These are phyloP conservation scores for Neolentinus lepideus DNA, from an alignment of 1,284 basidiomycete species.

Conservation along the genomic window DNA sequence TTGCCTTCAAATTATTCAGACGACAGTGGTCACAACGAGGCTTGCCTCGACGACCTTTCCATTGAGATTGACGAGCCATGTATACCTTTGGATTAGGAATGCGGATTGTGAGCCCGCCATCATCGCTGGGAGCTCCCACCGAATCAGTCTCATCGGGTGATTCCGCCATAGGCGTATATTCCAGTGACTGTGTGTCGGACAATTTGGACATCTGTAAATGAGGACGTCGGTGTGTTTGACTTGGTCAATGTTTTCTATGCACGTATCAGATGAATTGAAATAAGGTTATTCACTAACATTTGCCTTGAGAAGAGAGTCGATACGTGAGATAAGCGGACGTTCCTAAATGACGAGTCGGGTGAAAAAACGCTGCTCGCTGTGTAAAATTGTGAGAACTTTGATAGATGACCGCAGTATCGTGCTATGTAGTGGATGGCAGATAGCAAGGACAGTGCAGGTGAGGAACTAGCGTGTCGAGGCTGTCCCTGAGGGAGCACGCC, in stretches of 20 bases:
- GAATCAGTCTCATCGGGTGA: conserved; percentile 38
- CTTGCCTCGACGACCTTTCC: conserved; percentile 66
- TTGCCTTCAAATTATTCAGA: conserved; percentile 60
- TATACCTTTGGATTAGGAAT: conserved; percentile 37
- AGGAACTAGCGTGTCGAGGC: background rate
- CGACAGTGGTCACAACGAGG: conserved; percentile 68
- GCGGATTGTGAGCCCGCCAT: conserved; percentile 54
- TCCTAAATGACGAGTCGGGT: background rate
- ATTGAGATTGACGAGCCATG: conserved; percentile 48
- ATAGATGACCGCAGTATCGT: background rate
- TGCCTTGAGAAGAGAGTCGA: background rate
- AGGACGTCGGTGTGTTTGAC: background rate
- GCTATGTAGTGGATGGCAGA: background rate
- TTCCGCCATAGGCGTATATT: conserved; percentile 16
- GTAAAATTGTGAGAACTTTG: background rate
- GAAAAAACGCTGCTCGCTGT: background rate
- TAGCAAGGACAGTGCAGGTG: background rate
- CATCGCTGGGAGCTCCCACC: conserved; percentile 40
- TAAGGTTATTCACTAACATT: background rate
- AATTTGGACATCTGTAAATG: background rate
- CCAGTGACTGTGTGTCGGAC: background rate
- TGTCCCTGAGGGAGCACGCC: background rate
- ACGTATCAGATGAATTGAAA: background rate
- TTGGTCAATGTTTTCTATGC: background rate
- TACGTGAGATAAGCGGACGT: background rate